phyloP scores from a whole-genome alignment of 768 basidiomycete genomes.

The Leccinum subtestaceum region DNA sequence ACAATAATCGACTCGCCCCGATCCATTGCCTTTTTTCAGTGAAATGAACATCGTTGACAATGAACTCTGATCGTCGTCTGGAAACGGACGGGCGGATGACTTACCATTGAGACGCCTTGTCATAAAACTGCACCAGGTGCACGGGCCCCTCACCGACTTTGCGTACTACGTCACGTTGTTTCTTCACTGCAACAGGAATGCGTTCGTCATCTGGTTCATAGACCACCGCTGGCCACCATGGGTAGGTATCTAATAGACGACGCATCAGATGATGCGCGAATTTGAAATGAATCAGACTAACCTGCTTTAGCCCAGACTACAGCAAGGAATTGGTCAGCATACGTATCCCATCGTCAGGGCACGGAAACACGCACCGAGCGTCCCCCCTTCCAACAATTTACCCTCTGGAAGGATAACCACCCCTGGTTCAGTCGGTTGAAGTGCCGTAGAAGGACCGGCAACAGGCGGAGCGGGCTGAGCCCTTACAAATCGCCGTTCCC shows the following conservation, averaged over 20 bases:
- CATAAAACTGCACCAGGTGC: conserved; percentile 80
- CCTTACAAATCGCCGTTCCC: conserved; percentile 6
- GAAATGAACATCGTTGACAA: background rate
- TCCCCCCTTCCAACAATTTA: conserved; percentile 49
- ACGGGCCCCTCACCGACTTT: conserved; percentile 41
- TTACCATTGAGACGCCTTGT: conserved; percentile 63
- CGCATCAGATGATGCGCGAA: conserved; percentile 4
- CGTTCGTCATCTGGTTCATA: conserved; percentile 56
- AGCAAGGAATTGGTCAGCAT: background rate
- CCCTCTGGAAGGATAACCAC: conserved; percentile 34
- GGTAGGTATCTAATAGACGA: conserved; percentile 58
- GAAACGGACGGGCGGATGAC: conserved; percentile 11
- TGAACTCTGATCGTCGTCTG: background rate
- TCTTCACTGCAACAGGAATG: conserved; percentile 46
- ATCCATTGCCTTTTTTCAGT: conserved; percentile 59
- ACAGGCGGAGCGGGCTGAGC: background rate
- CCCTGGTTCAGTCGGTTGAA: conserved; percentile 28
- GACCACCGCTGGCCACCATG: conserved; percentile 87
- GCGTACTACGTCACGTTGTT: conserved; percentile 28
- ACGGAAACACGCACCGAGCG: conserved; percentile 50
- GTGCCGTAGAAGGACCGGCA: conserved; percentile 7
- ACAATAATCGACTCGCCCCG: conserved; percentile 48
- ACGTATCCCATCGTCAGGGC: background rate
- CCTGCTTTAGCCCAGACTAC: conserved; percentile 85
- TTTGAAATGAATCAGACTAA: conserved; percentile 28